phyloP scores from a whole-genome alignment of 2,329 filamentous ascomycete genomes.

The Ophiostoma piceae region DNA sequence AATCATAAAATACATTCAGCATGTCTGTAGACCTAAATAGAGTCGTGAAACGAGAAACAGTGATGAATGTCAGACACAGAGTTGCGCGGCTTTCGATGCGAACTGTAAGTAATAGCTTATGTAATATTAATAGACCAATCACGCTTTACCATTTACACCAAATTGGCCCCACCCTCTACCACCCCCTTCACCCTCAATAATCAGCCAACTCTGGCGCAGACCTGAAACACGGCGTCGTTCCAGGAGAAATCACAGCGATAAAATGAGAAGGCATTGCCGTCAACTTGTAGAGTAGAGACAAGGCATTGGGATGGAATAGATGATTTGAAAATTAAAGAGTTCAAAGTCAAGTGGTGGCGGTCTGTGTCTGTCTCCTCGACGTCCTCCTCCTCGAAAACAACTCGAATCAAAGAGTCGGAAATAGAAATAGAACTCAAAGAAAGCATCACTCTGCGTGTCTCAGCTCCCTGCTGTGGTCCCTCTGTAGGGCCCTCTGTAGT shows the following conservation, averaged over 20 bases:
- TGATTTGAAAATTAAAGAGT: not conserved
- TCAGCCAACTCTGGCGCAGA: conserved; percentile 37
- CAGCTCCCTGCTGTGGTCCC: conserved; percentile 1
- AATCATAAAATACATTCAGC: not conserved
- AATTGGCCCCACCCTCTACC: not conserved
- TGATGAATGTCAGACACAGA: not conserved
- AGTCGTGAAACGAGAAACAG: not conserved
- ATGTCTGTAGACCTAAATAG: not conserved
- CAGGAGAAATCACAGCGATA: conserved; percentile 18
- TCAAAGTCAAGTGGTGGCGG: not conserved
- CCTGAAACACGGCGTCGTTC: conserved; percentile 41
- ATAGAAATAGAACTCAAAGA: no score
- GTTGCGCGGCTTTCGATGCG: not conserved
- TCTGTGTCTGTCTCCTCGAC: not conserved
- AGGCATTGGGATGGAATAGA: not conserved
- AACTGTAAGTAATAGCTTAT: no score
- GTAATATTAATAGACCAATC: not conserved
- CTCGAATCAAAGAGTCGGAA: not conserved
- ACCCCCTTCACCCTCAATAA: not conserved
- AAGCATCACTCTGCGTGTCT: not conserved
- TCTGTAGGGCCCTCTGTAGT: not conserved
- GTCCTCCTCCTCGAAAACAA: not conserved
- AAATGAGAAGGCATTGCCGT: not conserved
- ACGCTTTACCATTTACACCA: not conserved
- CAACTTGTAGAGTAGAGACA: not conserved